Evolutionary conservation across 1,139 yeast genomes (phyloP).

Genomic region (Saccharomyces hybrid): DNA sequence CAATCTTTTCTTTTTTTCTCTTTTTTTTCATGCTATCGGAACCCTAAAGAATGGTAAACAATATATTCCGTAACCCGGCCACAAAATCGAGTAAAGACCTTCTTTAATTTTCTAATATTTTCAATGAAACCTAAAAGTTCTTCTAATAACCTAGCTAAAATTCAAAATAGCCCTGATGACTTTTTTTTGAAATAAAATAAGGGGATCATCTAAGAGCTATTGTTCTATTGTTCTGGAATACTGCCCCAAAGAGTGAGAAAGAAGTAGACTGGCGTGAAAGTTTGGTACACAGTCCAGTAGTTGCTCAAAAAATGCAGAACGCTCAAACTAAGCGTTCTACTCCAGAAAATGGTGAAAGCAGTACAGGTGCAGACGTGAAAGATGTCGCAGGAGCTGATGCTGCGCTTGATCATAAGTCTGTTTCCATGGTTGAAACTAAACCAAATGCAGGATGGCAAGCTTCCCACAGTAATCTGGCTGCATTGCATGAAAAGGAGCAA

Average conservation of each 20-base stretch:
- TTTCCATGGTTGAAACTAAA: not conserved
- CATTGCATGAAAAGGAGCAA: not conserved
- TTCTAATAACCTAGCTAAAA: not conserved
- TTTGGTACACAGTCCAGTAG: not conserved
- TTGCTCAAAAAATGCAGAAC: not conserved
- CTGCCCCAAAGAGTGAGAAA: not conserved
- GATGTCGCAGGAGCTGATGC: too few species aligned
- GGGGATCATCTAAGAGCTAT: not conserved
- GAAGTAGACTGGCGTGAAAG: not conserved
- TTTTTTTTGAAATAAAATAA: not conserved
- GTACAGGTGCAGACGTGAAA: not conserved
- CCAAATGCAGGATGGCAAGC: conserved; percentile 1
- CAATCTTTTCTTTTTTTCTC: not conserved
- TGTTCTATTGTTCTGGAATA: not conserved
- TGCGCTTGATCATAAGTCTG: not conserved
- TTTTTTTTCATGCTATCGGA: not conserved
- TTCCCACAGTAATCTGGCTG: not conserved
- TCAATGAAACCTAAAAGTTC: not conserved
- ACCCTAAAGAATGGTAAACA: conserved; percentile 1
- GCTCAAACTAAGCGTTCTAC: not conserved
- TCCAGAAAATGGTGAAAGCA: not conserved
- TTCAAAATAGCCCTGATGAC: not conserved
- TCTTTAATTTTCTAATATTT: not conserved
- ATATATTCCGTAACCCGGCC: not conserved
- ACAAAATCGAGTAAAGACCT: not conserved